phyloP scores from a whole-genome alignment of 2,329 filamentous ascomycete species.

The Plectosphaerella cucumerina region DNA sequence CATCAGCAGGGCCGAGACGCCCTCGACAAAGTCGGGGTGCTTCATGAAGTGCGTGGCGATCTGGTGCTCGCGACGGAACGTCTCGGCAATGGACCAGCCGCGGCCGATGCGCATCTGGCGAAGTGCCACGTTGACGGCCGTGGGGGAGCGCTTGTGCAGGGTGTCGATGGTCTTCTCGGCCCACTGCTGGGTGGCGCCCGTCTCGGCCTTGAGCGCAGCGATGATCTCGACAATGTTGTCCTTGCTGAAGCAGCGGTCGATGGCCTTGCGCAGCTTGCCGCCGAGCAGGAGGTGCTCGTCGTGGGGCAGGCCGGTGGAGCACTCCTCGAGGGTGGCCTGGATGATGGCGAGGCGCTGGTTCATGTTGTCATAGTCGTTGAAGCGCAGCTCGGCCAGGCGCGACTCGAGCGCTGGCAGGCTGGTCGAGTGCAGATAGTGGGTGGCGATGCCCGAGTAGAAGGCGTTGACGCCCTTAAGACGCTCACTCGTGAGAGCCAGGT shows the following conservation, averaged over 20 bases:
- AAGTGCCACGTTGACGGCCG: slow-evolving; percentile 78
- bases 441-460: slow-evolving; percentile 88
- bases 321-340: slow-evolving; percentile 88
- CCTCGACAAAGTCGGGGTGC: slow-evolving; percentile 86
- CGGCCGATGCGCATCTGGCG: slow-evolving; percentile 74
- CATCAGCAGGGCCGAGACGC: slow-evolving; percentile 78
- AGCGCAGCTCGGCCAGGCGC: slow-evolving; percentile 83
- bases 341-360: slow-evolving; percentile 65
- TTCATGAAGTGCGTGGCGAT: slow-evolving; percentile 87
- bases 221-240: slow-evolving; percentile 68
- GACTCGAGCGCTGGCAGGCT: slow-evolving; percentile 76
- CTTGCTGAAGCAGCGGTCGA: slow-evolving; percentile 78
- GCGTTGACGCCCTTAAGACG: slow-evolving; percentile 77
- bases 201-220: slow-evolving; percentile 54
- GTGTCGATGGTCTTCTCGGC: slow-evolving; percentile 72
- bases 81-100: slow-evolving; percentile 75
- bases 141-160: slow-evolving; percentile 76
- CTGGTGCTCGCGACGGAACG: slow-evolving; percentile 81
- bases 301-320: slow-evolving; percentile 77
- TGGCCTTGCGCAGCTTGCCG: slow-evolving; percentile 69
- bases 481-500: slow-evolving; percentile 88
- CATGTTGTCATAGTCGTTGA: slow-evolving; percentile 69
- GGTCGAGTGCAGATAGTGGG: slow-evolving; percentile 93
- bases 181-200: slow-evolving; percentile 62
- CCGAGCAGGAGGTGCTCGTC: slow-evolving; percentile 63